Conservation (phyloP, 208 protist genomes). For the Acanthamoeba castellanii region DNA sequence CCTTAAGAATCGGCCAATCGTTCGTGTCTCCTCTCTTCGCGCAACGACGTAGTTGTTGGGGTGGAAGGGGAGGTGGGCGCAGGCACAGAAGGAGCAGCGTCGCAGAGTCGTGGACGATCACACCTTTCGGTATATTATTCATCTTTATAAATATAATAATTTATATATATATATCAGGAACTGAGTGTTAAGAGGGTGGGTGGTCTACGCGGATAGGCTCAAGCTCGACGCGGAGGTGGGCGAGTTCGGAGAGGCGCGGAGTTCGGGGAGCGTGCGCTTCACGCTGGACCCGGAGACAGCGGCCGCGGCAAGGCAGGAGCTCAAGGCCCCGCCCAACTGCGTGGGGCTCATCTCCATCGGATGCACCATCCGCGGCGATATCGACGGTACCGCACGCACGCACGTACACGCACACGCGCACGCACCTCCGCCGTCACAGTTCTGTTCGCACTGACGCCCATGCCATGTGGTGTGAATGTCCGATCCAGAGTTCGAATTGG, state of each 20-base stretch:
- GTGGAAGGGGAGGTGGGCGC: not conserved
- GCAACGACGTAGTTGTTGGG: not conserved
- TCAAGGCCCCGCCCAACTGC: not conserved
- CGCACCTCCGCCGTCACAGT: not conserved
- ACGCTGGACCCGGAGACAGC: not conserved
- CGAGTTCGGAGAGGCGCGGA: slow-evolving; percentile 39
- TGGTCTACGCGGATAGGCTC: not conserved
- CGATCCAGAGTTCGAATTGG: slow-evolving; percentile 43
- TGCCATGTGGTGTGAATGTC: not conserved
- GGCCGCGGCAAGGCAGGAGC: not conserved
- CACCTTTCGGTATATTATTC: not conserved
- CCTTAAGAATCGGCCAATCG: too few species aligned
- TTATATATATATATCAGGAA: not conserved
- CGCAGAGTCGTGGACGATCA: not conserved
- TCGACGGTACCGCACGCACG: not conserved
- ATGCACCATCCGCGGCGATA: not conserved
- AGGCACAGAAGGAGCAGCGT: not conserved
- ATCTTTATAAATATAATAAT: not conserved
- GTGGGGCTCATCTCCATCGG: slow-evolving; percentile 28
- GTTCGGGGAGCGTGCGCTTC: slow-evolving; percentile 8
- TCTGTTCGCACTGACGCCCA: not conserved
- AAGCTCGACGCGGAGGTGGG: slow-evolving; percentile 15
- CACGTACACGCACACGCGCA: not conserved
- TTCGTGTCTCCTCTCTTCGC: too few species aligned
- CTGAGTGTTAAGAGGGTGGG: too few species aligned